phyloP scores from a whole-genome alignment of 805 yeast genomes.

The Candida dajiaensis region DNA sequence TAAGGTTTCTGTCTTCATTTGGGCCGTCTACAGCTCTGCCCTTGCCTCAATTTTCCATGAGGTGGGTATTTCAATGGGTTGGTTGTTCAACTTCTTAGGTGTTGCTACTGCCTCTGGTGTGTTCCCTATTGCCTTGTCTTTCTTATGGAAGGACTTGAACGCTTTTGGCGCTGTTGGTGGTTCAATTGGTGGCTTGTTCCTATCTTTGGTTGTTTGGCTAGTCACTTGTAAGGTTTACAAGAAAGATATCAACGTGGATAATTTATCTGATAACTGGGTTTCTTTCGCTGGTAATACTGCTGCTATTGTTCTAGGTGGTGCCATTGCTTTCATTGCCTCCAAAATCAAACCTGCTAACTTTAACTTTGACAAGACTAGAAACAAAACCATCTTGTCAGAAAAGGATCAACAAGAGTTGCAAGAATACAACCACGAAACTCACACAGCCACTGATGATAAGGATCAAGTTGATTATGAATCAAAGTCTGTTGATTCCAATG shows the following conservation, averaged over 20 bases:
- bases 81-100: constrained; percentile 37
- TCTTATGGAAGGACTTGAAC: constrained; percentile 34
- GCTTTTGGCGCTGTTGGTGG: constrained; percentile 33
- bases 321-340: constrained; percentile 27
- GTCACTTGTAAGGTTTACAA: constrained; percentile 29
- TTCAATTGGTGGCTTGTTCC: constrained; percentile 30
- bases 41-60: constrained; percentile 32
- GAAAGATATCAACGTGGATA: constrained; percentile 32
- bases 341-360: constrained; percentile 35
- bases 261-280: constrained; percentile 32
- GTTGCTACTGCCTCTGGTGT: constrained; percentile 37
- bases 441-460: neutral
- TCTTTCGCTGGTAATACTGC: constrained; percentile 37
- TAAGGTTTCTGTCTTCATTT: constrained; percentile 35
- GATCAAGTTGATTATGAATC: constrained; percentile 1
- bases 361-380: constrained; percentile 31
- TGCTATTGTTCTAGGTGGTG: constrained; percentile 32
- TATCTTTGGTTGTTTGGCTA: constrained; percentile 34
- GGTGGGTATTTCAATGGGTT: constrained; percentile 31
- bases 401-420: neutral
- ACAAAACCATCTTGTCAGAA: constrained; percentile 26
- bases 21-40: constrained; percentile 31
- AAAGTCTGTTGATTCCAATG: neutral
- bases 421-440: neutral
- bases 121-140: constrained; percentile 31